phyloP scores from a whole-genome alignment of 2,329 filamentous ascomycete genomes.

The Colletotrichum abscissum region DNA sequence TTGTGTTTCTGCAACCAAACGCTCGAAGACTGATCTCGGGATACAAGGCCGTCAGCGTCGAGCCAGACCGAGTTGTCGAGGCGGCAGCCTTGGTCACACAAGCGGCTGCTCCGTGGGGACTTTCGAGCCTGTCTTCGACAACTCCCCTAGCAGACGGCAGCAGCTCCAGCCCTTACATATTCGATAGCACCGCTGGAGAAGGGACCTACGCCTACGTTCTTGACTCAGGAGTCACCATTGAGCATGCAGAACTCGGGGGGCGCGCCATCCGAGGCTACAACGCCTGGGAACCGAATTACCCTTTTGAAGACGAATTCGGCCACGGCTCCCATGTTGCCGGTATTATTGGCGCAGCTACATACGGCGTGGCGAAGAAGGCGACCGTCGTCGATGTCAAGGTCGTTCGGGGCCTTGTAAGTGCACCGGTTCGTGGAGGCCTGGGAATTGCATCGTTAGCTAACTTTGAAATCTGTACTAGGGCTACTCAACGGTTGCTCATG shows the following conservation, averaged over 20 bases:
- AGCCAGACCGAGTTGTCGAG: slow-evolving; percentile 40
- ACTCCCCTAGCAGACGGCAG: slow-evolving; percentile 43
- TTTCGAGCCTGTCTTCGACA: slow-evolving; percentile 55
- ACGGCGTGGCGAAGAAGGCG: slow-evolving; percentile 57
- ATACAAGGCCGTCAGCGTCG: slow-evolving; percentile 44
- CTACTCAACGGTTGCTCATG: not conserved
- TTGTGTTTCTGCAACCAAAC: slow-evolving; percentile 42
- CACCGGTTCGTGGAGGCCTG: no score
- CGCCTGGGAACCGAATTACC: slow-evolving; percentile 31
- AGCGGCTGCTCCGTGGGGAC: slow-evolving; percentile 52
- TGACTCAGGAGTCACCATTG: slow-evolving; percentile 41
- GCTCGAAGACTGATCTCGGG: no score
- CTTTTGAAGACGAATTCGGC: slow-evolving; percentile 33
- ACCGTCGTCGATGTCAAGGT: slow-evolving; percentile 55
- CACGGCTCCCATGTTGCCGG: slow-evolving; percentile 60
- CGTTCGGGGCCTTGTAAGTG: no score
- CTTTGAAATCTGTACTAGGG: slow-evolving; percentile 45
- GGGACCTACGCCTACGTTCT: slow-evolving; percentile 42
- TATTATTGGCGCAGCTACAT: slow-evolving; percentile 54
- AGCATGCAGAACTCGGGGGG: slow-evolving; percentile 52
- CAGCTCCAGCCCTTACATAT: slow-evolving; percentile 34
- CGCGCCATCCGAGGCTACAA: slow-evolving; percentile 53
- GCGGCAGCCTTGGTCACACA: not conserved
- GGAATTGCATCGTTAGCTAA: no score
- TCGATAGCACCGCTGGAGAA: slow-evolving; percentile 37